A percentile compares a stretch with the other conserved stretches of the same genome.
Conservation (phyloP, 2,329 filamentous ascomycete species). For the Beauveria sp. region DNA sequence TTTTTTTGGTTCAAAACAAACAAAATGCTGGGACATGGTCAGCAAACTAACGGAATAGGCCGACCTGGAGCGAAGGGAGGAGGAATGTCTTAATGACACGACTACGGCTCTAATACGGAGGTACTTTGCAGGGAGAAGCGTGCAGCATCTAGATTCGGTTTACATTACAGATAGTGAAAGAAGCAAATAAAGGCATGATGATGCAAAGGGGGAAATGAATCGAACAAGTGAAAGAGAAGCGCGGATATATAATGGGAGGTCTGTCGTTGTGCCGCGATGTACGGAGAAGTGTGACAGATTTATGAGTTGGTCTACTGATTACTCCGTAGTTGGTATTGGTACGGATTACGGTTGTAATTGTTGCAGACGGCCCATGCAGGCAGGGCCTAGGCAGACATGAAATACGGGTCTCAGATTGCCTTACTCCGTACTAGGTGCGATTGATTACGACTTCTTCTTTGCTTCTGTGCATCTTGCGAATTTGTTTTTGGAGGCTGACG, state of each 20-base stretch:
- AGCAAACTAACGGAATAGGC: background rate
- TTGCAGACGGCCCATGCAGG: too few species aligned
- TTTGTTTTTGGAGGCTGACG: background rate
- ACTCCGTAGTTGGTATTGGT: too few species aligned
- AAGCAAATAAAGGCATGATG: background rate
- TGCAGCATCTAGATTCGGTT: background rate
- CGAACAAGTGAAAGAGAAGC: background rate
- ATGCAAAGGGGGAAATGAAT: background rate
- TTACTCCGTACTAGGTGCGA: too few species aligned
- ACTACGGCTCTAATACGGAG: too few species aligned
- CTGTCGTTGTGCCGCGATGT: too few species aligned
- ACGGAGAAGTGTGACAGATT: too few species aligned
- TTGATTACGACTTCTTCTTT: background rate
- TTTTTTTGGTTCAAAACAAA: background rate
- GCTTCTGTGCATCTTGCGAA: background rate
- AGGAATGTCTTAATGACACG: background rate
- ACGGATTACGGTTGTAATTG: too few species aligned
- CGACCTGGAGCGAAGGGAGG: background rate
- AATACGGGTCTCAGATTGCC: background rate
- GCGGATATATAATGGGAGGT: background rate
- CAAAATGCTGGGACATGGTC: background rate
- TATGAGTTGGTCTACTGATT: too few species aligned
- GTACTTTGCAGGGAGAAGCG: too few species aligned
- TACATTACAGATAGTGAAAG: too few species aligned
- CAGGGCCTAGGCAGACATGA: background rate